Evolutionary conservation across 139 green algal species (phyloP).

Genomic region (Picochlorum sp.): DNA sequence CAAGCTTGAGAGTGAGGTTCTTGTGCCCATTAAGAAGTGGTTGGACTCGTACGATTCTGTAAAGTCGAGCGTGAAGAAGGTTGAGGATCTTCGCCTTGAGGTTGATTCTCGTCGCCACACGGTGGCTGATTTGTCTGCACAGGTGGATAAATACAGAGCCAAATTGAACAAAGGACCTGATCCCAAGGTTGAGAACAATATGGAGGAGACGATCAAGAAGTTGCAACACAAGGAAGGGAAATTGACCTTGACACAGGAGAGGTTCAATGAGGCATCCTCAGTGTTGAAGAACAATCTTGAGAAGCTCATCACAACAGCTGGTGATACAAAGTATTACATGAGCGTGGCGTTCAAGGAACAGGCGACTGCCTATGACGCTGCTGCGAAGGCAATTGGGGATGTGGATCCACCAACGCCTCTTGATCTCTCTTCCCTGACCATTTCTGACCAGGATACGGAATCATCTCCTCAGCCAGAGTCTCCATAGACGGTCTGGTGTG

Average conservation of each 20-base stretch:
- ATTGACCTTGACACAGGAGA: constrained; percentile 20
- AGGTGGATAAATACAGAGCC: constrained; percentile 15
- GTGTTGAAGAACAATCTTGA: constrained; percentile 17
- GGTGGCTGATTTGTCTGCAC: not conserved
- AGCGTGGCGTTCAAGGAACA: constrained; percentile 10
- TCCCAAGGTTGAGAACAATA: constrained; percentile 38
- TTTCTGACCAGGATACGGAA: too few species aligned
- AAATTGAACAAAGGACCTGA: constrained; percentile 9
- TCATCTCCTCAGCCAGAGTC: too few species aligned
- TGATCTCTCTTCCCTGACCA: not conserved
- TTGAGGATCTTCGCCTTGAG: constrained; percentile 6
- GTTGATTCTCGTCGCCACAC: constrained; percentile 4
- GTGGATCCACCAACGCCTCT: not conserved
- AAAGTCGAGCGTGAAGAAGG: constrained; percentile 2
- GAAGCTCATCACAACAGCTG: constrained; percentile 19
- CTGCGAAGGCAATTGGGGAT: constrained; percentile 1
- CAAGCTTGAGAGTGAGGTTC: constrained; percentile 5
- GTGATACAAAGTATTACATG: constrained; percentile 18
- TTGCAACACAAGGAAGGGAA: constrained; percentile 66
- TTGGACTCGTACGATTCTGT: constrained; percentile 4
- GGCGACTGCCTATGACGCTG: not conserved
- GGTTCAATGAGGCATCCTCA: constrained; percentile 51
- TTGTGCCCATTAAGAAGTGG: constrained; percentile 13
- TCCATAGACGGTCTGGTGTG: too few species aligned
- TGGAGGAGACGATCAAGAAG: constrained; percentile 44